Base-by-base conservation (phyloP, 371 early-diverging fungal genomes). In the Capillidium heterosporum region DNA sequence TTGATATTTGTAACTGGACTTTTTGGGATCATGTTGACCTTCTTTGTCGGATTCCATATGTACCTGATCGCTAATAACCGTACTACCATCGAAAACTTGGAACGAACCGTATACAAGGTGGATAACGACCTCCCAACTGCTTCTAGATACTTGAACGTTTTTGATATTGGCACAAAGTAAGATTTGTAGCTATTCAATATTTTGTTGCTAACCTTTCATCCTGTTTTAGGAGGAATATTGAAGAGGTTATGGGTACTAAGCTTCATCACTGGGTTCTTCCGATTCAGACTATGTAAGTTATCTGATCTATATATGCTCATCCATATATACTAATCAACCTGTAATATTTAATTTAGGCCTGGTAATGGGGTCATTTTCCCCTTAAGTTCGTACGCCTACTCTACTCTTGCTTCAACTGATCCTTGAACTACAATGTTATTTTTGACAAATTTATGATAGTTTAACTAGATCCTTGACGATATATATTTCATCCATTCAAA, bases 61-160 rank as follows among this genome's bases (percentile, higher is more conserved):
- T 58, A 69, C 28, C 71, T 76, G 32, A 26, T 81, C 11, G 58
- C 72, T 46, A 68, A 68, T 50, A 84, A 84, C 59, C 68, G 71
- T 46, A 78, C 82, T 0, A 84, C 84, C 0, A 80, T 84, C 31
- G 84, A 84, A 58, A 67, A 63, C 44, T 72, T 80, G 61, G 84
- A 80, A 61, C 66, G 71, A 43, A 53, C 72, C 0, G 70, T 69
- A 51, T 74, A 62, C 47, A 60, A 60, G 46, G 50, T 74, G 29
- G 71, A 69, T 5, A 29, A 32, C 0, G 28, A 50, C 21, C 51
- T 57, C 32, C 57, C 60, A 26, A 62, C 68, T 17, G 32, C 32
- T 5, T 57, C 59, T 43, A 65, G 63, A 57, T 68, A 73, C 13
- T 71, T 74, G 19, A 81, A 83, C 60, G 71, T 80, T 21, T 83